Evolutionary conservation across 306 rosid genomes (phyloP).

Genomic region (Echinosophora koreensis): DNA sequence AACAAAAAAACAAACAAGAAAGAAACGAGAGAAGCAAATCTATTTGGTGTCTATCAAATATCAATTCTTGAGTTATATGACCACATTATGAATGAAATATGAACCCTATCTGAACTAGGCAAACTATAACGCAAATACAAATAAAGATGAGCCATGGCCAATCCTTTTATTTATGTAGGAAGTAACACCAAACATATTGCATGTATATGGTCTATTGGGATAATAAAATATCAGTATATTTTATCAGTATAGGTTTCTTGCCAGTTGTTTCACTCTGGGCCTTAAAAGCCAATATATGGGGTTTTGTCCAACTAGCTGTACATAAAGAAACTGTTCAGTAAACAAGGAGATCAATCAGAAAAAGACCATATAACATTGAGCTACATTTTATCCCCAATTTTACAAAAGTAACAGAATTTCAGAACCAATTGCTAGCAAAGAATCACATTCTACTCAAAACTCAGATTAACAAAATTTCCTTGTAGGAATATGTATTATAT

Average conservation of each 20-base stretch:
- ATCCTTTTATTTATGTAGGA: not conserved
- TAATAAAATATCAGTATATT: constrained; percentile 8
- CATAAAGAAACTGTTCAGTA: not conserved
- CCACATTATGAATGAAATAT: not conserved
- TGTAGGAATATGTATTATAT: not conserved
- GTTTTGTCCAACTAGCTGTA: constrained; percentile 9
- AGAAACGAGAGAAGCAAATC: constrained; percentile 20
- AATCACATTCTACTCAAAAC: not conserved
- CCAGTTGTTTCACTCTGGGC: constrained; percentile 1
- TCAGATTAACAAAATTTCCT: constrained; percentile 9
- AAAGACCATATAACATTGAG: too few relatives aligned
- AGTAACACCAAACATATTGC: not conserved
- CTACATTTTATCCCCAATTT: not conserved
- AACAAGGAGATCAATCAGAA: not conserved
- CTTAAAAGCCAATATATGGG: constrained; percentile 1
- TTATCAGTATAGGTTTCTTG: too few relatives aligned
- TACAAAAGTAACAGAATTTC: not conserved
- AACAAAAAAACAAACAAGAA: constrained; percentile 35
- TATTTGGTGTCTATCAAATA: not conserved
- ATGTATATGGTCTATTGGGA: not conserved
- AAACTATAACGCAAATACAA: not conserved
- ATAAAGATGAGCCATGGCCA: not conserved
- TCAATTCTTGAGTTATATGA: constrained; percentile 1
- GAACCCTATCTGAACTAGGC: not conserved
- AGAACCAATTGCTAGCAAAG: not conserved